Evolutionary conservation across 306 rosid species (phyloP), one percentile per base, ranked within the genome.

Genomic region (Geum urbanum): DNA sequence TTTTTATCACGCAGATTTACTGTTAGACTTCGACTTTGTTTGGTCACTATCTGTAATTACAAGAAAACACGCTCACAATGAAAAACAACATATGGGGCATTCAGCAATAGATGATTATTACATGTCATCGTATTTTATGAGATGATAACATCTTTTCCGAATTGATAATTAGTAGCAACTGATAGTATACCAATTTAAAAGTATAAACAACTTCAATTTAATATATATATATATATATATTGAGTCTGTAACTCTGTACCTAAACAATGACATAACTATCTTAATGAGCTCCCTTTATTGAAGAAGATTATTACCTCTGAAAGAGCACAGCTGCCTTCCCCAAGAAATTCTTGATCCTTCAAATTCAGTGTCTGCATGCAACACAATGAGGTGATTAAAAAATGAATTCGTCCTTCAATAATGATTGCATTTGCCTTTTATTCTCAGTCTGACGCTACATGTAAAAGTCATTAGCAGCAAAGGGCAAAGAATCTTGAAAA

Each of bases 301-400:
- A 80, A 24, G 49, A 71, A 24, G 49, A 71, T 22, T 12, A 20
- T 79, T 59, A 90, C 97, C 96, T 90, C 96, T 51, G 98, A 88
- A 64, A 92, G 83, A 51, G 50, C 77, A 77, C 98, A 90, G 69
- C 55, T 79, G 22, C 91, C 85, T 78, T 83, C 84, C 47, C 98
- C 98, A 49, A 92, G 86, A 79, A 92, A 92, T 0, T 92, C 96
- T 72, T 92, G 97, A 79, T 90, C 94, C 53, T 74, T 67, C 84
- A 86, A 72, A 50, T 79, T 84, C 79, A 92, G 75, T 37, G 77
- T 60, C 98, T 92, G 81, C 81, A 79, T 22, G 12, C 40, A 72
- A 58, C 12, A 51, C 11, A 66, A 72, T 41, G 72, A 56, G 73
- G 52, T 18, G 19, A 32, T 49, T 32, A 11, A 18, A 39, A 8